Evolutionary conservation across 2,329 filamentous ascomycete genomes (phyloP).

Genomic region (Aspergillus vadensis): DNA sequence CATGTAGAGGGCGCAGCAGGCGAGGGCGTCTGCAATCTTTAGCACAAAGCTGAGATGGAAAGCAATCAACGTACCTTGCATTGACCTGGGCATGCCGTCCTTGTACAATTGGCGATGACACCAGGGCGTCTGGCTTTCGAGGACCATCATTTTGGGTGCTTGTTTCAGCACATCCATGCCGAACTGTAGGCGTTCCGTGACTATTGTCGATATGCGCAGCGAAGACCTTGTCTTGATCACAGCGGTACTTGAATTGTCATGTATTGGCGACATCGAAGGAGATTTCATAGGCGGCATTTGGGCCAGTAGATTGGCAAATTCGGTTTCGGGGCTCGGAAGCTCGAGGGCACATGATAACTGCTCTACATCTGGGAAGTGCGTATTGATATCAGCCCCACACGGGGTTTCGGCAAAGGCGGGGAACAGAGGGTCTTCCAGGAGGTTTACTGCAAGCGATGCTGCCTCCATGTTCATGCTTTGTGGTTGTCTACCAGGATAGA

Average conservation of each 20-base stretch:
- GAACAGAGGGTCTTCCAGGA: not conserved
- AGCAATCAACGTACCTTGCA: slow-evolving; percentile 47
- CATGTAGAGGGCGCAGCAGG: slow-evolving; percentile 57
- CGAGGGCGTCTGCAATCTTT: slow-evolving; percentile 50
- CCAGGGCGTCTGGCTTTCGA: slow-evolving; percentile 56
- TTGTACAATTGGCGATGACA: slow-evolving; percentile 55
- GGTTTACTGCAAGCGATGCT: not conserved
- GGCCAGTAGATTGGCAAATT: not conserved
- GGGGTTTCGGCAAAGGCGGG: not conserved
- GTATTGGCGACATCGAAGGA: not conserved
- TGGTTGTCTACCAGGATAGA: slow-evolving; percentile 43
- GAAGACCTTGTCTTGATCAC: slow-evolving; percentile 10
- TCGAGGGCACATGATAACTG: not conserved
- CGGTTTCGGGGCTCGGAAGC: not conserved
- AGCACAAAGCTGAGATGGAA: not conserved
- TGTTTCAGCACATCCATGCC: slow-evolving; percentile 51
- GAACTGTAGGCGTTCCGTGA: slow-evolving; percentile 32
- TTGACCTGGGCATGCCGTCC: slow-evolving; percentile 53
- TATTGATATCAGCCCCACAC: not conserved
- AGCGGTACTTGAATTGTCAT: not conserved
- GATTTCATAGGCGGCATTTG: not conserved
- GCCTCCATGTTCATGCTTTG: slow-evolving; percentile 8
- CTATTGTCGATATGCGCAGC: slow-evolving; percentile 21
- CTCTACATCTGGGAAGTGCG: not conserved
- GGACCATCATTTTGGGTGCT: slow-evolving; percentile 50